These are phyloP conservation scores for Alternaria sp. DNA, from an alignment of 2,329 filamentous ascomycete species.

Conservation along the genomic window DNA sequence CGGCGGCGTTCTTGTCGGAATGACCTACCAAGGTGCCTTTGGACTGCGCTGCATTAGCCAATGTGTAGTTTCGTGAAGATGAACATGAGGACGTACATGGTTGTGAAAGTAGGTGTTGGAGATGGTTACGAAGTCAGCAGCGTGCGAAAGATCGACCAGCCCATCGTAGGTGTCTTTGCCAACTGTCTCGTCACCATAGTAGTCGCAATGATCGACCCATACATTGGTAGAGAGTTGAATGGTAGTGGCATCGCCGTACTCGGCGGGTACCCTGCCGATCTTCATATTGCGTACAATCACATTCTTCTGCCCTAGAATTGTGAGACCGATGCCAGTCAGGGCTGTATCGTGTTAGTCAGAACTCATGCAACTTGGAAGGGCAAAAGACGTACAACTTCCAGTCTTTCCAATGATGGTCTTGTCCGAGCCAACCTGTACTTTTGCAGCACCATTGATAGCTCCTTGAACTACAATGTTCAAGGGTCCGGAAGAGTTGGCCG, in stretches of 20 bases:
- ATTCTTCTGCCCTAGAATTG: conserved; percentile 61
- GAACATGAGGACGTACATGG: conserved; percentile 42
- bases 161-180: conserved; percentile 38
- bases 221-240: conserved; percentile 63
- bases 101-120: conserved; percentile 59
- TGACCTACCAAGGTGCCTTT: conserved; percentile 66
- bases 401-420: conserved; percentile 48
- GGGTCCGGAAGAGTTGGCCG: conserved; percentile 46
- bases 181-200: conserved; percentile 55
- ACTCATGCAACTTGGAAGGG: not conserved
- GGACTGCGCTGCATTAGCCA: conserved; percentile 25
- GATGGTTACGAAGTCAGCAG: conserved; percentile 65
- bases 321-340: conserved; percentile 56
- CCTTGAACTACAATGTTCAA: conserved; percentile 33
- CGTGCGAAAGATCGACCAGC: conserved; percentile 67
- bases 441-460: conserved; percentile 31
- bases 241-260: conserved; percentile 64
- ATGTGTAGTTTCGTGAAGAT: not conserved
- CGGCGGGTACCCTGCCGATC: conserved; percentile 61
- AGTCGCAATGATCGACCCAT: conserved; percentile 70
- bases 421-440: conserved; percentile 24
- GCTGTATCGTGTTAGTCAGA: conserved; percentile 47
- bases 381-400: conserved; percentile 46
- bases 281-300: conserved; percentile 70
- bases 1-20: conserved; percentile 60